Base-by-base conservation (phyloP, 805 yeast genomes). In the Candida nanaspora region DNA sequence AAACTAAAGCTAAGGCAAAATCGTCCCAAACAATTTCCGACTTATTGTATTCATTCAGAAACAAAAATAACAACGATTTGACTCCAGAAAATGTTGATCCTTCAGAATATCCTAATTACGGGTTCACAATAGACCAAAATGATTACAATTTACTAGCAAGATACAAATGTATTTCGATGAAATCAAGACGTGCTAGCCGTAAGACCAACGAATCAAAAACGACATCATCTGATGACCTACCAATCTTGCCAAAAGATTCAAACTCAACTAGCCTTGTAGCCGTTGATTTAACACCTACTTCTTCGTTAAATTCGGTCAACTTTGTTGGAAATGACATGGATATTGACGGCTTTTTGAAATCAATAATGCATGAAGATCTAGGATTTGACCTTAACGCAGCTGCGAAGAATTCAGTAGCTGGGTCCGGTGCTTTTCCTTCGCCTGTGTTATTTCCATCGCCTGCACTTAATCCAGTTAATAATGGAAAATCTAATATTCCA, bases 1-100 rank as follows among this genome's bases (percentile, higher is more conserved):
- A 42, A 38, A 20, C 38, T 22, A 13, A 21, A 33, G 15, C 36
- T 19, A 22, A 40, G 29, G 33, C 44, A 28, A 22, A 25, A 6
- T 14, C 33, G 15, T 21, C 35, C 5, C 26, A 14, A 3, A 6
- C 19, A 10, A 19, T 18, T 8, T 21, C 10, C 21, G 23, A 26
- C 10, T n/a, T 16, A 23, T 13, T 7, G 7, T 22, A 15, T 23
- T 8, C 3, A 20, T 22, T 23, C 14, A n/a, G 20, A 9, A n/a
- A n/a, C n/a, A n/a, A n/a, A n/a, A n/a, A n/a, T n/a, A n/a, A n/a
- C n/a, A n/a, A n/a, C n/a, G n/a, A n/a, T n/a, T n/a, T n/a, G n/a
- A n/a, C n/a, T n/a, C n/a, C n/a, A 23, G 11, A 7, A 23, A 23
- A 23, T 23, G 27, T 7, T 8, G 27, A 23, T 23, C 7, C 7